Evolutionary conservation across 768 basidiomycete genomes (phyloP).

Genomic region (Rhizopogon roseolus): DNA sequence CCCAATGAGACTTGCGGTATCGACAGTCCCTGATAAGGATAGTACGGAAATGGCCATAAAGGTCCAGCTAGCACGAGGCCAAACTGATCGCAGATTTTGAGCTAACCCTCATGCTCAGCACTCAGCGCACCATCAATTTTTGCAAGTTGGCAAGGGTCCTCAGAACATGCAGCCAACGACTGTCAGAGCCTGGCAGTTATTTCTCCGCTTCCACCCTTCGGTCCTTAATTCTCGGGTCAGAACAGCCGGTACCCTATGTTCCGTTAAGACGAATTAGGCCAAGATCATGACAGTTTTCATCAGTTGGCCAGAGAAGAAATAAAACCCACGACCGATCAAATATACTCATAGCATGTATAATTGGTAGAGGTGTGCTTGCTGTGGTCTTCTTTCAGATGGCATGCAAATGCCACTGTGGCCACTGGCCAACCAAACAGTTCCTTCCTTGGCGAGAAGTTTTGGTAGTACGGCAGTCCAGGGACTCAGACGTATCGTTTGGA

Average conservation of each 20-base stretch:
- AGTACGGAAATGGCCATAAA: conserved; percentile 19
- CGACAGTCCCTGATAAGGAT: conserved; percentile 19
- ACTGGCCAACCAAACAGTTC: background rate
- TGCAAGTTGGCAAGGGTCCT: conserved; percentile 12
- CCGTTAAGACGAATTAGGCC: conserved; percentile 4
- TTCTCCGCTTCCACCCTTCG: background rate
- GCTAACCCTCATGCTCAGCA: conserved; percentile 21
- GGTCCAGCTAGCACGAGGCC: conserved; percentile 26
- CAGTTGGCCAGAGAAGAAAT: background rate
- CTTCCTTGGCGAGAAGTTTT: background rate
- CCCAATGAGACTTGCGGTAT: conserved; percentile 21
- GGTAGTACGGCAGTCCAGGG: background rate
- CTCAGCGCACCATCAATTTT: conserved; percentile 5
- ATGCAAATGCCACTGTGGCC: background rate
- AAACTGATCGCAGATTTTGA: conserved; percentile 10
- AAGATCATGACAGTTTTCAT: background rate
- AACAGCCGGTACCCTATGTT: conserved; percentile 1
- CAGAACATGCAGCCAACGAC: conserved; percentile 10
- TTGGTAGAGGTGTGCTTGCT: background rate
- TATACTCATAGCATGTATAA: background rate
- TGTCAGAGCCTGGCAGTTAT: background rate
- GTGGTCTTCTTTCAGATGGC: background rate
- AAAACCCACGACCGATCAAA: conserved; percentile 1
- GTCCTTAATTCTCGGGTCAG: background rate
- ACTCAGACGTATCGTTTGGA: background rate